Base-by-base conservation (phyloP, 2,329 filamentous ascomycete species). In the Dactylella cylindrospora region DNA sequence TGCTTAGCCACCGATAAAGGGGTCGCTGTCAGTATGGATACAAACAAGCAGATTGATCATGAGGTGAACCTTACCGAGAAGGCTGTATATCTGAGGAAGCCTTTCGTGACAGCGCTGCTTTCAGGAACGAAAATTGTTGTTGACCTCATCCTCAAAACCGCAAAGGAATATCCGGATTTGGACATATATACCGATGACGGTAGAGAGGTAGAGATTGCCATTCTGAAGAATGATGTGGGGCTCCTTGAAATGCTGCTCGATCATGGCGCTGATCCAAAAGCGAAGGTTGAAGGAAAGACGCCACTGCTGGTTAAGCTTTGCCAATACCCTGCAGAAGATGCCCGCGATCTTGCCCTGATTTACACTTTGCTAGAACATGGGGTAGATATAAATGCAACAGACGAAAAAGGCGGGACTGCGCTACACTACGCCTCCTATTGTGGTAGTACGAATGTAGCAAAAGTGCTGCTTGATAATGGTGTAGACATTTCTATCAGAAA, bases 381-480 rank as follows among this genome's bases (percentile, higher is more conserved):
- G 13, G 38, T 23, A 6, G 17, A 40, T n/a, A 23, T 40, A 19
- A 40, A 40, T 9, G 15, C 17, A 9, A 15, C 15, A 12, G 38
- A 23, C 13, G 20, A 23, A n/a, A 25, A 25, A 23, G 38, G 26
- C 10, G 15, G 23, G 13, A 22, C 38, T 15, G 10, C 10, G 10
- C 38, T 40, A 8, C 38, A 40, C 3, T 23, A 15, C 8, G 10
- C 20, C 20, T 12, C 26, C 20, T 25, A 12, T 5, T 7, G 12
- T n/a, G 38, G 26, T 23, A 23, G 26, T n/a, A 8, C 26, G 9
- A 23, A 40, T 4, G 15, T 40, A 3, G 38, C 38, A 19, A 40
- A 40, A 23, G 9, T 40, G 20, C 17, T 40, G 5, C 38, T 40
- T 23, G 38, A 40, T 12, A 40, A 40, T n/a, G 38, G 38, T 15